These are phyloP conservation scores for Calamus simplicifolius DNA, from an alignment of 176 grass and related monocot genomes.

Conservation along the genomic window DNA sequence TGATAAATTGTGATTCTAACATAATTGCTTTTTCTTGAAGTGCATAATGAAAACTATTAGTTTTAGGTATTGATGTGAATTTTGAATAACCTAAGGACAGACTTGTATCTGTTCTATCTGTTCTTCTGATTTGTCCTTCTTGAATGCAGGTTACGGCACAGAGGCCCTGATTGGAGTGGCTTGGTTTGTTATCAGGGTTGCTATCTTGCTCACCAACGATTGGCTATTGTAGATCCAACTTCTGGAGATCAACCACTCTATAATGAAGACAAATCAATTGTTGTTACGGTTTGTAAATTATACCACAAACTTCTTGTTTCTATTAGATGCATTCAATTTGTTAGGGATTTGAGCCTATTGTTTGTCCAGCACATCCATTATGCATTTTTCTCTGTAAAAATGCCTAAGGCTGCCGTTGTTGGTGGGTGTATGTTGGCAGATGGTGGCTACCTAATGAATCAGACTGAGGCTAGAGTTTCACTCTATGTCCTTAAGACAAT, in stretches of 20 bases:
- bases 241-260: slow-evolving; percentile 94
- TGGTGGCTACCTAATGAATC: no score
- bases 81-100: background rate
- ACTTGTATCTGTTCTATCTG: background rate
- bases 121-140: background rate
- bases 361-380: no score
- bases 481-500: no score
- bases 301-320: background rate
- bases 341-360: no score
- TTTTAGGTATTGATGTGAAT: no score
- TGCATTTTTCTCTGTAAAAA: no score
- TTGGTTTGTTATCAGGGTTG: slow-evolving; percentile 74
- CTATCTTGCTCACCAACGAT: slow-evolving; percentile 85
- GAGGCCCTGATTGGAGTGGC: slow-evolving; percentile 97
- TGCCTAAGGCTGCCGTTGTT: no score
- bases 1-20: no score
- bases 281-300: slow-evolving; percentile 79
- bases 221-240: slow-evolving; percentile 83
- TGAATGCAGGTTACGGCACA: slow-evolving; percentile 56
- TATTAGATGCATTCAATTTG: background rate
- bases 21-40: no score
- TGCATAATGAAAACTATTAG: no score
- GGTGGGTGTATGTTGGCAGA: no score
- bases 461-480: no score
- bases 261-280: slow-evolving; percentile 85